A percentile compares a stretch with the other conserved stretches of the same genome.
phyloP scores from a whole-genome alignment of 176 grass and related monocot genomes.

The Bolboschoenus planiculmis region DNA sequence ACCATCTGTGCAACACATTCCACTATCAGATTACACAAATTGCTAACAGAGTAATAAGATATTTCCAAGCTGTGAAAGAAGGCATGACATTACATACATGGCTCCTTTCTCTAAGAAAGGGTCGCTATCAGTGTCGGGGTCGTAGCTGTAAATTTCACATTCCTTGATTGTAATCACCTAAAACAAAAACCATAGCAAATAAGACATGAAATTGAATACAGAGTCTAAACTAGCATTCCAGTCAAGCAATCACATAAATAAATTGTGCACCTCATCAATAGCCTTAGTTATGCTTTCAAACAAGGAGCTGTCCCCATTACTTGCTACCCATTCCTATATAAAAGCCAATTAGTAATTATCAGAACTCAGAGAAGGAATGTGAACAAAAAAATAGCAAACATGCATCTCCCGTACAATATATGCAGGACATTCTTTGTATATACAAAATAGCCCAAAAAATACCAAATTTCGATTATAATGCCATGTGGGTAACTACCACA shows the following conservation, averaged over 20 bases:
- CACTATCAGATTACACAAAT: constrained; percentile 4
- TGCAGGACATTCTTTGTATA: background rate
- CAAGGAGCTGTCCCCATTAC: constrained; percentile 56
- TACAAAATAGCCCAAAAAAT: background rate
- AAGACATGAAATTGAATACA: background rate
- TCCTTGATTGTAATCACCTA: constrained; percentile 88
- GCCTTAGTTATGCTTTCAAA: constrained; percentile 81
- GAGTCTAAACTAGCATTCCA: background rate
- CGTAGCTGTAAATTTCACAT: constrained; percentile 90
- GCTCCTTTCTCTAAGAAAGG: constrained; percentile 77
- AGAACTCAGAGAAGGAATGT: constrained; percentile 1
- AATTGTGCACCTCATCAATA: constrained; percentile 71
- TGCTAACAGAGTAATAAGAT: background rate
- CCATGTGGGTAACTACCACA: background rate
- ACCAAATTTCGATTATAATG: background rate
- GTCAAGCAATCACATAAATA: background rate
- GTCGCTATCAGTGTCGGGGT: constrained; percentile 77
- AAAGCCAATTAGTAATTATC: background rate
- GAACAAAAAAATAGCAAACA: background rate
- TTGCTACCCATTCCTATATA: constrained; percentile 66
- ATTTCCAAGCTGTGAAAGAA: background rate
- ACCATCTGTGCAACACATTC: constrained; percentile 50
- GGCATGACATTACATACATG: constrained; percentile 70
- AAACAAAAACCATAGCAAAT: constrained; percentile 5
- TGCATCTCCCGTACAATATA: background rate